A percentile compares a stretch with the other conserved stretches of the same genome.
Conservation (phyloP, 2,329 filamentous ascomycete genomes). For the Hymenoscyphus fructigenus region DNA sequence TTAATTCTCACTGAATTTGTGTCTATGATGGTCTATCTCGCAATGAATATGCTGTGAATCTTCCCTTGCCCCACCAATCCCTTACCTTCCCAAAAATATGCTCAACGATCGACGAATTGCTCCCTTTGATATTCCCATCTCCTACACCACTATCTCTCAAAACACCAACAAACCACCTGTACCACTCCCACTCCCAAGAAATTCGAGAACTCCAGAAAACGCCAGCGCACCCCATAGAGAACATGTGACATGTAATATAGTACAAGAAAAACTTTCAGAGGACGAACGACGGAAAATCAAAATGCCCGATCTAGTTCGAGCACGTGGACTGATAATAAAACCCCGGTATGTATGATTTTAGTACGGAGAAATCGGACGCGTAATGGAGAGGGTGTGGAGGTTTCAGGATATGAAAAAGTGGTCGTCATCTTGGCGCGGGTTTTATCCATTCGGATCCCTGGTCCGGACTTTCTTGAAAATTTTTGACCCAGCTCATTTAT, state of each 20-base stretch:
- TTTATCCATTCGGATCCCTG: background rate
- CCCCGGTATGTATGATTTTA: background rate
- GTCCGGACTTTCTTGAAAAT: background rate
- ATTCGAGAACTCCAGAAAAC: background rate
- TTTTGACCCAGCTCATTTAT: background rate
- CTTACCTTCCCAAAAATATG: background rate
- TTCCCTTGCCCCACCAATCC: background rate
- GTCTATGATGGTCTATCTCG: background rate
- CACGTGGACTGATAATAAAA: background rate
- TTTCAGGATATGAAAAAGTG: background rate
- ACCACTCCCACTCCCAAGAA: background rate
- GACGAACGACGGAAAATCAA: background rate
- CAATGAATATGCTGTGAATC: background rate
- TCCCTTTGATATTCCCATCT: background rate
- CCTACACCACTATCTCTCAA: background rate
- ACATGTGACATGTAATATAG: background rate
- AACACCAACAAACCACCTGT: background rate
- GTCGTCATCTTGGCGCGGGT: constrained; percentile 6
- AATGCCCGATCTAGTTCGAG: background rate
- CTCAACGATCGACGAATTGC: background rate
- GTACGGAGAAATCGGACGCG: background rate
- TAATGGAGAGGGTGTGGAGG: background rate
- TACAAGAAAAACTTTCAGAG: constrained; percentile 4
- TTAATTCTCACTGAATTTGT: no score
- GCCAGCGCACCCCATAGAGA: background rate